Base-by-base conservation (phyloP, 306 rosid genomes). In the Luffa acutangula region DNA sequence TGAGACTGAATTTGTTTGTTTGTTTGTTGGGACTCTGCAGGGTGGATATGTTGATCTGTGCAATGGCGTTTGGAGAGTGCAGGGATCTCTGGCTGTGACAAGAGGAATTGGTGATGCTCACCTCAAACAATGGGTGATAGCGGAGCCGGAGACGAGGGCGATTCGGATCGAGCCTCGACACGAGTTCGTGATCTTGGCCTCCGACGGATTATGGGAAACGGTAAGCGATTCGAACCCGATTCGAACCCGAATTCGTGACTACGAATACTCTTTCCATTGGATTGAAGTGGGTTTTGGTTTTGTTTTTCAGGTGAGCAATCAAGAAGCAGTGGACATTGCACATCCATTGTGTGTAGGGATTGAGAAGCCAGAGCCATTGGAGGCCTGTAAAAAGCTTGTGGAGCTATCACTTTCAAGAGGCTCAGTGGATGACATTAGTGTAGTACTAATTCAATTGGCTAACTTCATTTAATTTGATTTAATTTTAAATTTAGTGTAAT, bases 131-230 rank as follows among this genome's bases (percentile, higher is more conserved):
- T 95, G 91, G 93, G 93, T 95, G 62, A 93, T 82, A 7, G 94
- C 99, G 2, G 99, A 93, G 78, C 99, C 99, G 11, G 99, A 93
- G 82, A 95, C 90, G 51, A 91, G 79, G 81, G 84, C 89, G 48
- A 77, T 95, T 76, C 75, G 70, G n/a, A 87, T 95, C 75, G 83
- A 85, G 83, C 87, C 93, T 34, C 89, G 89, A 43, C 88, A 91
- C 64, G 99, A 95, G 87, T 90, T 95, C 80, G 63, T 95, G 79
- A 90, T 95, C 80, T 83, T 95, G 83, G 99, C 97, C 80, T 95
- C 99, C 1, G 99, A 95, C 34, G 99, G 99, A 70, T 85, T 95
- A 79, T 95, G 99, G 99, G 99, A 95, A 83, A 95, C 88, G 93
- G 97, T 94, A 86, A 64, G 48, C 66, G 7, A 57, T 57, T 57